A percentile compares a stretch with the other conserved stretches of the same genome.
Conservation (phyloP, 2,329 filamentous ascomycete genomes). For the Exophiala dermatitidis region DNA sequence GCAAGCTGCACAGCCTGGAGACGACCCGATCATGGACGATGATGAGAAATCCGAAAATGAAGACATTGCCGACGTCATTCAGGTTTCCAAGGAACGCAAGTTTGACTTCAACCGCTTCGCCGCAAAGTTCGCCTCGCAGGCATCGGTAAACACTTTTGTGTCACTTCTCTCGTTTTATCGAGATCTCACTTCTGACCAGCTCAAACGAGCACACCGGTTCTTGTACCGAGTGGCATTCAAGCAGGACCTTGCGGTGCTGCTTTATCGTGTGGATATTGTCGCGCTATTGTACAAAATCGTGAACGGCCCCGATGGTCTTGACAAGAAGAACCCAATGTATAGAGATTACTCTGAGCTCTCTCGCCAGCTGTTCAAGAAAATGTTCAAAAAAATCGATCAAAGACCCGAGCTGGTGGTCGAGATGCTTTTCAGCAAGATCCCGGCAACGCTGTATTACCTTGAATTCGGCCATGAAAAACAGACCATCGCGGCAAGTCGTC, state of each 20-base stretch:
- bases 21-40: slow-evolving; percentile 45
- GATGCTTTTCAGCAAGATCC: slow-evolving; percentile 89
- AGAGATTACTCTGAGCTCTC: slow-evolving; percentile 89
- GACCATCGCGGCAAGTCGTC: slow-evolving; percentile 56
- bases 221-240: slow-evolving; percentile 94
- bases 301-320: slow-evolving; percentile 73
- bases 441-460: slow-evolving; percentile 73
- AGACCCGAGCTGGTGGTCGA: slow-evolving; percentile 81
- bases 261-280: slow-evolving; percentile 87
- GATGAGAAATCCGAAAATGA: slow-evolving; percentile 60
- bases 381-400: slow-evolving; percentile 77
- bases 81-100: slow-evolving; percentile 70
- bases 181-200: slow-evolving; percentile 69
- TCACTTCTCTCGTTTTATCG: slow-evolving; percentile 70
- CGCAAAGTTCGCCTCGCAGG: slow-evolving; percentile 72
- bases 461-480: slow-evolving; percentile 87
- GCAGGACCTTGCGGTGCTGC: slow-evolving; percentile 77
- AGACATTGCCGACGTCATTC: slow-evolving; percentile 64
- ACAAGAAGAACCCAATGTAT: slow-evolving; percentile 58
- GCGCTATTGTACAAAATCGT: slow-evolving; percentile 84
- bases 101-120: slow-evolving; percentile 88
- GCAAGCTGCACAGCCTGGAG: slow-evolving; percentile 32
- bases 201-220: slow-evolving; percentile 88
- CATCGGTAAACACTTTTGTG: slow-evolving; percentile 82
- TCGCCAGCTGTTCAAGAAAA: slow-evolving; percentile 72